Evolutionary conservation across 805 yeast genomes (phyloP).

Genomic region (Candida quercuum): DNA sequence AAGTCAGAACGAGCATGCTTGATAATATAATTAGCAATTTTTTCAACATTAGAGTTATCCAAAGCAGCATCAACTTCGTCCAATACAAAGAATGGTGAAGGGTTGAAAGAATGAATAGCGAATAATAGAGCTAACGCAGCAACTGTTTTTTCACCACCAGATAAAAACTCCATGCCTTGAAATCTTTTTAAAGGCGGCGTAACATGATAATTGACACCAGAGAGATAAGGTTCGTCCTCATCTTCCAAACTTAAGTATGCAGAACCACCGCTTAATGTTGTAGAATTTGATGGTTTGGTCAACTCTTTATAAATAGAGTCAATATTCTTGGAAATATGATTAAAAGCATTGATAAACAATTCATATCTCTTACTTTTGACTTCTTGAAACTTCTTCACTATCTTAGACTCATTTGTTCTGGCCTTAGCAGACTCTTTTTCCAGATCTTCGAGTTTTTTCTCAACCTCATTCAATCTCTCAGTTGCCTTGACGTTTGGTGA

Average conservation of each 20-base stretch:
- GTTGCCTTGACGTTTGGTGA: slow-evolving; percentile 82
- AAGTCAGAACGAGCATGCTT: slow-evolving; percentile 69
- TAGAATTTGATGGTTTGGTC: slow-evolving; percentile 50
- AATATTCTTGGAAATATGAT: slow-evolving; percentile 67
- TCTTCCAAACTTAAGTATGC: slow-evolving; percentile 85
- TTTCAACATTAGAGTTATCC: slow-evolving; percentile 81
- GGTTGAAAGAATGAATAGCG: slow-evolving; percentile 85
- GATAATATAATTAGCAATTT: slow-evolving; percentile 80
- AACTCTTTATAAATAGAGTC: slow-evolving; percentile 81
- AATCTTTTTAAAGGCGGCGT: slow-evolving; percentile 96
- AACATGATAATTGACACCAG: slow-evolving; percentile 85
- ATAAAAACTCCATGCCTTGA: slow-evolving; percentile 83
- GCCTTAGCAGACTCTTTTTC: slow-evolving; percentile 62
- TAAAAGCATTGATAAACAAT: slow-evolving; percentile 65
- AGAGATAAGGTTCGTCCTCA: slow-evolving; percentile 81
- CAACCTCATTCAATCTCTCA: slow-evolving; percentile 69
- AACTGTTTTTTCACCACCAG: slow-evolving; percentile 96
- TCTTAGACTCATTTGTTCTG: slow-evolving; percentile 52
- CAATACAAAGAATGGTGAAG: slow-evolving; percentile 91
- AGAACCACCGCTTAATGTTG: slow-evolving; percentile 82
- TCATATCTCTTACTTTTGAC: slow-evolving; percentile 56
- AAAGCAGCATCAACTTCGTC: slow-evolving; percentile 99
- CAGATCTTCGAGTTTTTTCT: slow-evolving; percentile 49
- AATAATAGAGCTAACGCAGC: slow-evolving; percentile 92
- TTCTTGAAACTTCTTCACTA: slow-evolving; percentile 50